Base-by-base conservation (phyloP, 306 rosid species). In the Castanospermum australe region DNA sequence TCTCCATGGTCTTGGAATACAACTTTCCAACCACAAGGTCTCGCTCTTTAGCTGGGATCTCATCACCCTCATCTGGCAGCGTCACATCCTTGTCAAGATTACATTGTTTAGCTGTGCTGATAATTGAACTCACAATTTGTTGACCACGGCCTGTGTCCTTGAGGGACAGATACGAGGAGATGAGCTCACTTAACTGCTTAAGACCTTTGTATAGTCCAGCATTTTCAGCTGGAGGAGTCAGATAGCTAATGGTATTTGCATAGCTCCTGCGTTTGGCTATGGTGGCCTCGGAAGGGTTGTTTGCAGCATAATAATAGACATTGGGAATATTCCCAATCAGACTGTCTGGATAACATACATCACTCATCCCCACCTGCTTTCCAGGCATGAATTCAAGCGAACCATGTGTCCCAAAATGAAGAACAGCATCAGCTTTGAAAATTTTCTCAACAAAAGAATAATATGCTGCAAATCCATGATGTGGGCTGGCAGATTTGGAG, bases 331-430 rank as follows among this genome's bases (percentile, higher is more conserved):
- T 93, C 48, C 98, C 99, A 30, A 96, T 96, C 67, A 96, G 90
- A 83, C 97, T 93, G 84, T 96, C 99, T 0, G 98, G 99, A 81
- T 73, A 96, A 41, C 99, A 96, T 5, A 69, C 99, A 79, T 96
- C 99, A 87, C 99, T 96, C 99, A 96, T 96, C 47, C 99, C 99
- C 6, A 96, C 99, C 88, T 96, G 98, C 78, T 96, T 96, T 67
- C 99, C 98, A 33, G 99, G 99, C 98, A 93, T 96, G 90, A 96
- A 96, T 81, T 96, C 99, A 36, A 95, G 99, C 10, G 99, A 95
- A 55, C 98, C 97, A 17, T 95, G 99, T 69, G 98, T 95, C 21
- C 99, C 99, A 52, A 95, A 95, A 82, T 95, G 99, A 82, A 95
- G 98, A 55, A 95, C 99, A 41, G 91, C 89, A 79, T 95, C 99